Evolutionary conservation across 2,329 filamentous ascomycete species (phyloP), one percentile per base, ranked within the genome.

Genomic region (Lecanicillium sp.): DNA sequence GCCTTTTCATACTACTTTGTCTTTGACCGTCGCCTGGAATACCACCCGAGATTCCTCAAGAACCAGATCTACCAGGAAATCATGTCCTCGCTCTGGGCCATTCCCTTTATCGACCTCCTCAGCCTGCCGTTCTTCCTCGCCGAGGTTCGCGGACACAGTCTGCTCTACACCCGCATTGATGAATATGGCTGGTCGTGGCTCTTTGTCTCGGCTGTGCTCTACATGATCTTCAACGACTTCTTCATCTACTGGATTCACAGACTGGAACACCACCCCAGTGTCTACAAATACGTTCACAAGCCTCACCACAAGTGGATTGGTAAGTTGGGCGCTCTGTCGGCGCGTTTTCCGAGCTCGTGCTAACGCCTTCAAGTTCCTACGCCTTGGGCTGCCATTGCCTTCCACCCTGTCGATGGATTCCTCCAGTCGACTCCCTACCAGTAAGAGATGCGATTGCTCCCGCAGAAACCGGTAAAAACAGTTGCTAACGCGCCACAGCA

Each of bases 1-100:
- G 74, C 79, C 30, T 68, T 87, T 12, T 89, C 85, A 27, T 90
- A 90, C 68, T 67, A 83, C 65, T 80, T 87, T 67, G 70, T 90
- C 48, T 74, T 72, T 52, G 71, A 74, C 57, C 62, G 66, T 14
- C 66, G 68, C 11, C 61, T 71, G 43, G 68, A 71, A 56, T 57
- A 73, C 53, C 71, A 74, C 55, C 71, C 71, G 17, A 66, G 69
- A 49, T 74, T 72, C 59, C 62, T 74, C 45, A 65, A 71, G 62
- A 72, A 73, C 60, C 71, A 74, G 54, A 58, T 72, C 46, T 61
- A 62, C 44, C 68, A 64, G 50, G 71, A 74, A 58, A 72, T 74
- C 44, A 52, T 54, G 15, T 68, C 65, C 3, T 71, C 71, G 24
- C 58, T 73, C 55, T 58, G 49, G 17, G 69, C 70, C 36, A 62